These are phyloP conservation scores for Termitomyces sp. DNA, from an alignment of 768 basidiomycete genomes.

Conservation along the genomic window DNA sequence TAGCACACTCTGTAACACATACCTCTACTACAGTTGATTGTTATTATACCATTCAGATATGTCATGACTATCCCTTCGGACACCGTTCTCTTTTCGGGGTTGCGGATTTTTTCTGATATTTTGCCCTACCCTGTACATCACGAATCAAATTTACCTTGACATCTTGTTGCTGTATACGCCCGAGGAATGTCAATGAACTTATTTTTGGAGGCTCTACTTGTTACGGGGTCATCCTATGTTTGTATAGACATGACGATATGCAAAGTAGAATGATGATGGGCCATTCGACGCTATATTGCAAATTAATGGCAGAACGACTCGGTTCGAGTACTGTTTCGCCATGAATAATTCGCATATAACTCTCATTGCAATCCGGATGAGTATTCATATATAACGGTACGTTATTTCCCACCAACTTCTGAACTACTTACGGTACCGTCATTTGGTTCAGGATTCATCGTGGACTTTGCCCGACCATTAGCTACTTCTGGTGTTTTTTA, in stretches of 20 bases:
- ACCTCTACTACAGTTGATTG: not conserved
- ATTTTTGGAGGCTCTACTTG: not conserved
- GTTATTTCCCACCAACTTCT: not conserved
- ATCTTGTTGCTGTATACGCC: not conserved
- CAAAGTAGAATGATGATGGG: no score
- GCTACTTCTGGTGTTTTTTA: not conserved
- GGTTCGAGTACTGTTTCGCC: no score
- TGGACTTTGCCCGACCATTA: not conserved
- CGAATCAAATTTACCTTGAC: no score
- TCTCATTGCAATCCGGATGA: not conserved
- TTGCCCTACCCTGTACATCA: not conserved
- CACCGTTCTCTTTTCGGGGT: not conserved
- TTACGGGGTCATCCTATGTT: not conserved
- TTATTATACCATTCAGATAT: constrained; percentile 2
- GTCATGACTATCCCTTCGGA: not conserved
- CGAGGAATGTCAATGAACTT: not conserved
- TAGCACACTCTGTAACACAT: not conserved
- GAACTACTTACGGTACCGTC: not conserved
- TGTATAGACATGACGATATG: no score
- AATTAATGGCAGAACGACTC: no score
- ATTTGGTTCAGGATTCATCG: not conserved
- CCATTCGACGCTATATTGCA: no score
- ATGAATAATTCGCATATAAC: not conserved
- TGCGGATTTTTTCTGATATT: not conserved
- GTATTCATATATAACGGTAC: not conserved